Evolutionary conservation across 352 stramenopile species (phyloP), one percentile per base, ranked within the genome.

Genomic region (Phytophthora cajani): DNA sequence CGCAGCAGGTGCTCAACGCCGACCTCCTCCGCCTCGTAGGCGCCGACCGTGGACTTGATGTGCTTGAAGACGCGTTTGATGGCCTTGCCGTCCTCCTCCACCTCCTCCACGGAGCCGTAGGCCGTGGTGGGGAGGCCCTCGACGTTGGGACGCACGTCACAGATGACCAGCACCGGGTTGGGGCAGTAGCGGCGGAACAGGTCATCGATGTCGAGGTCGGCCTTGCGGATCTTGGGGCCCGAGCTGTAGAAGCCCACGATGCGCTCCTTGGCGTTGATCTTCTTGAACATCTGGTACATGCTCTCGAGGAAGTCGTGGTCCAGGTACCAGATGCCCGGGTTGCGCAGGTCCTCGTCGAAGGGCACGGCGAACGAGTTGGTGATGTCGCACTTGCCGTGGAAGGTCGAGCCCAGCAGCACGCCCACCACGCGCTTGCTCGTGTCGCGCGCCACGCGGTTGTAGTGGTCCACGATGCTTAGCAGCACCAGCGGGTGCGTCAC

Each of bases 221-320:
- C 94, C 69, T 97, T 96, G 75, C 90, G 90, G 73, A 99, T 98
- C 77, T 99, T 98, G 3, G 97, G 98, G 1, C 98, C 98, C 5
- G 97, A 99, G 53, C 92, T 99, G 80, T 99, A 99, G 76, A 99
- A 99, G 30, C 98, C 98, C 67, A 99, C 96, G 51, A 99, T 97
- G 40, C 96, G 87, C 78, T 99, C 98, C 82, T 99, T 99, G 64
- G 97, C 89, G 67, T 96, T 97, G 64, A 98, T 97, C 80, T 98
- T 98, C 81, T 95, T 97, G 77, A 97, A 98, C 93, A 98, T 98
- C 57, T 78, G 70, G 68, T 92, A 97, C 98, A 99, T 99, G 75
- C 87, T 99, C 78, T 99, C 98, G 44, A 99, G 81, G 74, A 98
- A 99, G 84, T 99, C 98, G 82, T 99, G 98, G 88, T 99, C 98